Conservation (phyloP, 2,329 filamentous ascomycete genomes). For the Cladosporium austrohemisphaericum region DNA sequence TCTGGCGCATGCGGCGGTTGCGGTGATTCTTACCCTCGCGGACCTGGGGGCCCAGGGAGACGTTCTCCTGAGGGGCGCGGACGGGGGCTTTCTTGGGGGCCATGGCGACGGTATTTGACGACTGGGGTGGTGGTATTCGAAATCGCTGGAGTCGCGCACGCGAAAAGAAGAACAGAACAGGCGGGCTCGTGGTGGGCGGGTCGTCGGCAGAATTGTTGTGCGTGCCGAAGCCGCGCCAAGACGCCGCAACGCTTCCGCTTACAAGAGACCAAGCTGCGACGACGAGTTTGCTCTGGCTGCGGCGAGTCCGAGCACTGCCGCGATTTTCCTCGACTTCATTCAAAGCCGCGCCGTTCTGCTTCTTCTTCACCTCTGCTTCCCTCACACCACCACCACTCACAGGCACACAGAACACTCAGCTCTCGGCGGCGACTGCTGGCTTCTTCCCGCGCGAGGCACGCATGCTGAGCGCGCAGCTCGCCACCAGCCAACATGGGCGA, state of each 20-base stretch:
- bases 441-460: neutral
- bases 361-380: neutral
- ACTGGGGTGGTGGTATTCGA: conserved; percentile 7
- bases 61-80: conserved; percentile 86
- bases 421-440: neutral
- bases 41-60: conserved; percentile 94
- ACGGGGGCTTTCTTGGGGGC: conserved; percentile 86
- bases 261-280: too few species aligned
- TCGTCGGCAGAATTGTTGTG: conserved; percentile 14
- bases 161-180: conserved; percentile 12
- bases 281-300: neutral
- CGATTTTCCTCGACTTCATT: conserved; percentile 5
- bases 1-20: conserved; percentile 21
- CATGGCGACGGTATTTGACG: conserved; percentile 55
- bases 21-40: conserved; percentile 66
- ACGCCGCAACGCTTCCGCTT: neutral
- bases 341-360: neutral
- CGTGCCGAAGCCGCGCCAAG: neutral
- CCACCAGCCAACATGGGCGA: conserved; percentile 51
- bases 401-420: neutral
- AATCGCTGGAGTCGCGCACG: conserved; percentile 10
- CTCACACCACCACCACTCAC: neutral
- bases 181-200: neutral
- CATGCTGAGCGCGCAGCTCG: conserved; percentile 10
- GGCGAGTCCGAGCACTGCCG: conserved; percentile 12